phyloP scores from a whole-genome alignment of 495 filamentous ascomycete genomes.

The Podospora pseudoanserina region DNA sequence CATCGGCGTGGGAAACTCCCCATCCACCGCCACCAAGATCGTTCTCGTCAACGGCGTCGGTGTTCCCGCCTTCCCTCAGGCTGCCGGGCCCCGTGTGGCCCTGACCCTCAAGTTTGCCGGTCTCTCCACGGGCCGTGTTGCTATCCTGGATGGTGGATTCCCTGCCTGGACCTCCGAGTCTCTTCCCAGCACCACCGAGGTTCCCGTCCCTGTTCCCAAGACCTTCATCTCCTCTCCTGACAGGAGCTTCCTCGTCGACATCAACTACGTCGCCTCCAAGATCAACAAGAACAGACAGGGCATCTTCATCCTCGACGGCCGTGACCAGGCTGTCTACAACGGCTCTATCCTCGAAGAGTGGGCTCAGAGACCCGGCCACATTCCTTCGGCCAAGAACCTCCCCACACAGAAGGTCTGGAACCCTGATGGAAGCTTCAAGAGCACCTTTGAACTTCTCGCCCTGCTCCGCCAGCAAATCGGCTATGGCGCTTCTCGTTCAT shows the following conservation, averaged over 20 bases:
- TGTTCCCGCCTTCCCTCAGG: conserved; percentile 24
- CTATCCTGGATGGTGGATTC: conserved; percentile 27
- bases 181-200: conserved; percentile 17
- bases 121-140: conserved; percentile 23
- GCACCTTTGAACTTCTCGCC: conserved; percentile 21
- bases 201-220: conserved; percentile 6
- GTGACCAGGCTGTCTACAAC: conserved; percentile 23
- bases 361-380: conserved; percentile 24
- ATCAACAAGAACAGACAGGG: conserved; percentile 21
- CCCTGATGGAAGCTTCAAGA: conserved; percentile 27
- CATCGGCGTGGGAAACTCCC: conserved; percentile 21
- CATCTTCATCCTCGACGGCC: conserved; percentile 24
- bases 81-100: conserved; percentile 26
- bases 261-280: conserved; percentile 19
- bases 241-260: conserved; percentile 24
- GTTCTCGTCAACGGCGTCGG: conserved; percentile 27
- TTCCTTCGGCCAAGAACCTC: conserved; percentile 23
- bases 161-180: conserved; percentile 19
- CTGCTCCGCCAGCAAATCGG: conserved; percentile 17
- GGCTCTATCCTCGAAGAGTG: conserved; percentile 23
- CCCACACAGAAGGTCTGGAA: conserved; percentile 25
- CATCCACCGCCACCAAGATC: conserved; percentile 23
- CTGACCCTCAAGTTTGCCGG: conserved; percentile 27
- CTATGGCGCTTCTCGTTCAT: conserved; percentile 18
- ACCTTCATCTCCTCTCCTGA: conserved; percentile 20